phyloP scores from a whole-genome alignment of 257 asterid genomes.

The Solanum medicagineum region DNA sequence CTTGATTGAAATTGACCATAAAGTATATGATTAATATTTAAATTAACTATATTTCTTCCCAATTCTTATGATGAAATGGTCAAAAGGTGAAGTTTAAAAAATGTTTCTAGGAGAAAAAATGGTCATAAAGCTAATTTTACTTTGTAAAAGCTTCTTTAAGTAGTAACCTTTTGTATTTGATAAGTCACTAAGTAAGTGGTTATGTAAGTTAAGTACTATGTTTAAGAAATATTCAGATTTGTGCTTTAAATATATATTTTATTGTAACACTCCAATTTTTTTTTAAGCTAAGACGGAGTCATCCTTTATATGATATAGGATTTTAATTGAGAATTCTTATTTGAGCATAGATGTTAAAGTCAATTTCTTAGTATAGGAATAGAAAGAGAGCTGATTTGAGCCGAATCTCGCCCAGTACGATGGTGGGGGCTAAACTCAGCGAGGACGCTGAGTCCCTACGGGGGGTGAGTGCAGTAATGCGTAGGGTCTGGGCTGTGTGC shows the following conservation, averaged over 20 bases:
- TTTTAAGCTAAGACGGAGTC: too few relatives aligned
- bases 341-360: too few relatives aligned
- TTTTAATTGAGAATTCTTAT: too few relatives aligned
- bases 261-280: too few relatives aligned
- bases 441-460: too few relatives aligned
- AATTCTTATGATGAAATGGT: not conserved
- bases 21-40: not conserved
- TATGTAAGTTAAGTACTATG: not conserved
- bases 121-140: not conserved
- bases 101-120: not conserved
- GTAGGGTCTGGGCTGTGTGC: too few relatives aligned
- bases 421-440: too few relatives aligned
- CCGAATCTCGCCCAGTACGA: too few relatives aligned
- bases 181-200: not conserved
- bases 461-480: too few relatives aligned
- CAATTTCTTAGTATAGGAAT: too few relatives aligned
- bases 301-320: too few relatives aligned
- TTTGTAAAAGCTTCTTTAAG: not conserved
- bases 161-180: not conserved
- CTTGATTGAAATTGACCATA: not conserved
- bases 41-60: not conserved
- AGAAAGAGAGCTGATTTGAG: too few relatives aligned
- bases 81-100: not conserved
- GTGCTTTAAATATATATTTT: not conserved
- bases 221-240: not conserved